Evolutionary conservation across 352 stramenopile species (phyloP).

Genomic region (Phytopythium montanum): DNA sequence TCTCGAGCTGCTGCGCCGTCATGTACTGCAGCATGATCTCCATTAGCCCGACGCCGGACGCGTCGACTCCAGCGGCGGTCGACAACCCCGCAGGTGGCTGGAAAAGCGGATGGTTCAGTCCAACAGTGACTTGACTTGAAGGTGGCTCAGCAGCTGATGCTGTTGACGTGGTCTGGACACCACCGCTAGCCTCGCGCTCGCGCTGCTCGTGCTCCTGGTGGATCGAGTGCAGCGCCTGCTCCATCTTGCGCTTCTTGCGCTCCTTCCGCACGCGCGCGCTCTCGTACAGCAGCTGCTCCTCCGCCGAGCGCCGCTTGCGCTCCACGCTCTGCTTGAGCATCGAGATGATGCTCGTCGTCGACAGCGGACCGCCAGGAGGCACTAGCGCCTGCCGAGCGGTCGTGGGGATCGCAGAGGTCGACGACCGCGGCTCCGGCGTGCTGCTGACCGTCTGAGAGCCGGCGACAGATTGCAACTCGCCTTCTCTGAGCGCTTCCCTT

Average conservation of each 20-base stretch:
- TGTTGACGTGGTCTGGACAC: no score
- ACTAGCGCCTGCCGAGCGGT: conserved; percentile 1
- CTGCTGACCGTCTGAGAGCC: background rate
- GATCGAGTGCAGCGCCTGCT: conserved; percentile 45
- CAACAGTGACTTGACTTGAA: background rate
- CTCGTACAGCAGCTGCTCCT: conserved; percentile 47
- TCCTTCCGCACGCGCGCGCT: conserved; percentile 52
- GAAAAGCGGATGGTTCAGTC: background rate
- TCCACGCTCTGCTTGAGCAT: conserved; percentile 55
- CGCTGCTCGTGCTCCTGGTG: conserved; percentile 44
- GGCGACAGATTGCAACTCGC: background rate
- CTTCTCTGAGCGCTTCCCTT: background rate
- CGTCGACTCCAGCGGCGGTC: background rate
- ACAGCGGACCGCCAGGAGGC: conserved; percentile 5
- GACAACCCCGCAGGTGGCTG: background rate
- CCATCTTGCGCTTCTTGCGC: conserved; percentile 60
- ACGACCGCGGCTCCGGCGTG: background rate
- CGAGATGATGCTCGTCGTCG: conserved; percentile 39
- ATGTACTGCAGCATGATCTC: conserved; percentile 54
- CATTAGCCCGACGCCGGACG: conserved; percentile 30
- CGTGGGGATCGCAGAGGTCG: background rate
- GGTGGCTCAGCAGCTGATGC: no score
- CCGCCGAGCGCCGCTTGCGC: conserved; percentile 38
- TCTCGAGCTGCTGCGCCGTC: conserved; percentile 47
- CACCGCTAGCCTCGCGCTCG: conserved; percentile 22